Evolutionary conservation across 2,329 filamentous ascomycete species (phyloP), one percentile per base, ranked within the genome.

Genomic region (Calonectria multiphialidica): DNA sequence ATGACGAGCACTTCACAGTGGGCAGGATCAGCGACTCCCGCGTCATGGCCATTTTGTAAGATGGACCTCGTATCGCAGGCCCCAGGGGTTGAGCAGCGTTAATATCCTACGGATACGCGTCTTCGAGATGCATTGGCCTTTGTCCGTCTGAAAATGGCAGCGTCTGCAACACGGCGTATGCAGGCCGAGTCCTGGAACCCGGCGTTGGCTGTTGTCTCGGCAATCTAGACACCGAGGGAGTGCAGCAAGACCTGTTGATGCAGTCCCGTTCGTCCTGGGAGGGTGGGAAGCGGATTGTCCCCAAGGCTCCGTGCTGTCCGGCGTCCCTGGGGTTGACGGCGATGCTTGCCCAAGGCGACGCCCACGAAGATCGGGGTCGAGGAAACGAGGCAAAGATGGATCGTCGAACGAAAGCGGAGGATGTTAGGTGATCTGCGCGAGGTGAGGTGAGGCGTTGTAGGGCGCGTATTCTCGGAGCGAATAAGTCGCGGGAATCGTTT

Each of bases 1-100:
- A 98, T 85, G 89, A 92, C 66, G 95, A 97, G 84, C 95, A 98
- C 88, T 96, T 98, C 84, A 98, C 94, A 28, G 92, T 92, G 80
- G 95, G 94, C 86, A 97, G 87, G 75, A 96, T 91, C 83, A 90
- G 89, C 82, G 91, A 93, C 82, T 91, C 89, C 80, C 92, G 88
- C 78, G 87, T 87, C 74, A 85, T 82, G 53, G 86, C 84, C 88
- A 90, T 90, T 74, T 74, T 84, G 80, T 70, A 50, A 72, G 73
- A 30, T 16, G 21, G 40, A 21, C 40, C 55, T 33, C 53, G 28
- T 30, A 25, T 69, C 50, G 33, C 40, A 44, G 64, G 57, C 44
- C 21, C 33, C 64, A 15, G 40, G 68, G 57, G 33, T 70, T 70
- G 18, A 55, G 45, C 57, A 49, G 63, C 66, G 62, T 68, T 49